Evolutionary conservation across 2,329 filamentous ascomycete genomes (phyloP), one percentile per base, ranked within the genome.

Genomic region (Sphaerulina vaccinii): DNA sequence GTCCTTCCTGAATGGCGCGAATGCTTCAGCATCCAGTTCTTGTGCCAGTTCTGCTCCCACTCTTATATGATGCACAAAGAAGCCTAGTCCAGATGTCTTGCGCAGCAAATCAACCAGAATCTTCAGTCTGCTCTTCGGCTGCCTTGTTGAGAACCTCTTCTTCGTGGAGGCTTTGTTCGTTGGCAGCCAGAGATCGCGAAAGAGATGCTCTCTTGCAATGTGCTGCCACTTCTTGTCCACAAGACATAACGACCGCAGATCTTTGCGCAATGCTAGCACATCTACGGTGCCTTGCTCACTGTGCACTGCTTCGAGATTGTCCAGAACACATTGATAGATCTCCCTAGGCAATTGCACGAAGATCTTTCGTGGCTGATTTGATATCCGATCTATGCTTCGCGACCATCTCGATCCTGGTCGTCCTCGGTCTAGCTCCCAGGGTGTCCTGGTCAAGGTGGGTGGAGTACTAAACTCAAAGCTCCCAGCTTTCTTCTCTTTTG

Each of bases 221-320:
- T 73, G 75, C 58, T 80, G 75, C 80, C 80, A 84, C n/a, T 73
- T 67, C 47, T 77, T 78, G 57, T 76, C 80, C 15, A 78, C 79
- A 55, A 82, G 64, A 41, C 77, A 74, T 23, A 83, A 68, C 41
- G 74, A 73, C 56, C 74, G 72, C 16, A 84, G 64, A 62, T 84
- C 80, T 49, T 72, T 72, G 56, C 81, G 71, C 55, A 78, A 79
- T 59, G 79, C 81, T 47, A 76, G 75, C 38, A 75, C 68, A 62
- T 80, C 82, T 27, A 76, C 70, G 18, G 62, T 59, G 3, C 57
- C 24, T 21, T 40, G 33, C 58, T 57, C 39, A 9, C 56, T 58
- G 59, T 82, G 75, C 21, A 78, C 58, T 7, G 64, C 60, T 48
- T 78, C 71, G 32, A 83, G 62, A 50, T 80, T 76, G 27, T 71